These are phyloP conservation scores for Coprinopsis cinerea DNA, from an alignment of 768 basidiomycete genomes.

Conservation along the genomic window DNA sequence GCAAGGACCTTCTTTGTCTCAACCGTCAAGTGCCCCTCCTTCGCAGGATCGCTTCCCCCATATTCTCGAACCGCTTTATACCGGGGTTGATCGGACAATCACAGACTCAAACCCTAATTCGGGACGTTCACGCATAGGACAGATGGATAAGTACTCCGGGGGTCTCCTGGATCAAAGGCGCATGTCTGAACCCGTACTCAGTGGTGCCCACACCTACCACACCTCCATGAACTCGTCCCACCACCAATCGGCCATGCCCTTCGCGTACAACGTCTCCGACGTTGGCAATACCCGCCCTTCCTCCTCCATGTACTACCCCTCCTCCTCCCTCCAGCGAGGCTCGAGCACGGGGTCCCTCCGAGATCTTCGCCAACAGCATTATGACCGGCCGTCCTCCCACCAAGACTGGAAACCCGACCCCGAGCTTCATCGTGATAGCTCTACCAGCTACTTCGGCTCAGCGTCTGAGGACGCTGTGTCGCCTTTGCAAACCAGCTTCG, in stretches of 20 bases:
- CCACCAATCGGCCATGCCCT: conserved; percentile 30
- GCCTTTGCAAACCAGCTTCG: conserved; percentile 49
- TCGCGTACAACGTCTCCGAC: conserved; percentile 30
- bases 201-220: conserved; percentile 33
- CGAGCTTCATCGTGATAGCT: conserved; percentile 26
- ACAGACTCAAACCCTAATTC: conserved; percentile 28
- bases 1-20: conserved; percentile 31
- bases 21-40: conserved; percentile 36
- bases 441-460: conserved; percentile 21
- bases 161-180: conserved; percentile 52
- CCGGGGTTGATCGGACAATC: conserved; percentile 35
- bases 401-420: conserved; percentile 35
- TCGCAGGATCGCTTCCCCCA: conserved; percentile 40
- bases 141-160: conserved; percentile 29
- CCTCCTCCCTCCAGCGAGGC: conserved; percentile 39
- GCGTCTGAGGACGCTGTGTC: conserved; percentile 45
- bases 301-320: conserved; percentile 29
- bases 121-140: conserved; percentile 32
- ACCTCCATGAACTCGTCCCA: conserved; percentile 23
- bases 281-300: conserved; percentile 28
- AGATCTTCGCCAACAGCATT: conserved; percentile 35
- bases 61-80: conserved; percentile 34
- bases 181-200: conserved; percentile 61
- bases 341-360: conserved; percentile 40
- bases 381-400: conserved; percentile 27